Percentiles rank a stretch among this genome's conserved stretches.
Evolutionary conservation across 345 rosid genomes (phyloP).

Genomic region (Populus davidiana): DNA sequence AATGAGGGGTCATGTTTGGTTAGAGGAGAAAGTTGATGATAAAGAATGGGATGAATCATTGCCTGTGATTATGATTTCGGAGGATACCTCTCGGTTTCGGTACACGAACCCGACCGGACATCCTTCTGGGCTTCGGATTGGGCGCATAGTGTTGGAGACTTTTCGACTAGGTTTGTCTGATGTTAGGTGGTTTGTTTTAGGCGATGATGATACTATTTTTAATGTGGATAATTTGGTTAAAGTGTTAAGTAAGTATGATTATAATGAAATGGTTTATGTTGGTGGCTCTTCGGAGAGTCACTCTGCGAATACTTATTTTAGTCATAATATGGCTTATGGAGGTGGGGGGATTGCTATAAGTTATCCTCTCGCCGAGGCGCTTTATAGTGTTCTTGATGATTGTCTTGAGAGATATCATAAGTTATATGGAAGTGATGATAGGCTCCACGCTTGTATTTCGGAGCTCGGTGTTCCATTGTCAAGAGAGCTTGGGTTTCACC

Average conservation of each 20-base stretch:
- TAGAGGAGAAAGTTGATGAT: conserved; percentile 54
- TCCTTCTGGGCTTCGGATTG: conserved; percentile 88
- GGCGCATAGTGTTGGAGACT: conserved; percentile 64
- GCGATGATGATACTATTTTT: conserved; percentile 92
- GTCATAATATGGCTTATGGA: conserved; percentile 92
- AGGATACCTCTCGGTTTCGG: conserved; percentile 80
- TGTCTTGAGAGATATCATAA: conserved; percentile 77
- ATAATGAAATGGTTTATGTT: conserved; percentile 73
- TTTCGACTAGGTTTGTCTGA: conserved; percentile 61
- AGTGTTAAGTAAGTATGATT: conserved; percentile 71
- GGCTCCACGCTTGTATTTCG: conserved; percentile 86
- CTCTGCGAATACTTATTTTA: conserved; percentile 80
- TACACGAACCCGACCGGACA: conserved; percentile 92
- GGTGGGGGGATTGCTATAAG: conserved; percentile 95
- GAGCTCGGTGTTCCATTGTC: conserved; percentile 88
- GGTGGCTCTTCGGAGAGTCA: conserved; percentile 86
- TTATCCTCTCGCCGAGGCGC: conserved; percentile 72
- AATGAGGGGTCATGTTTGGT: conserved; percentile 86
- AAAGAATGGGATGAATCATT: conserved; percentile 52
- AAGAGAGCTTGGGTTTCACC: conserved; percentile 86
- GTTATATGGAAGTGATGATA: conserved; percentile 89
- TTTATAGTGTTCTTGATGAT: conserved; percentile 59
- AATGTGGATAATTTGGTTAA: conserved; percentile 58
- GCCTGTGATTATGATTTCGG: conserved; percentile 73
- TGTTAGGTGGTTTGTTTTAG: conserved; percentile 82